phyloP scores from a whole-genome alignment of 225 moss, liverwort and hornwort genomes.

The Antitrichia curtipendula region DNA sequence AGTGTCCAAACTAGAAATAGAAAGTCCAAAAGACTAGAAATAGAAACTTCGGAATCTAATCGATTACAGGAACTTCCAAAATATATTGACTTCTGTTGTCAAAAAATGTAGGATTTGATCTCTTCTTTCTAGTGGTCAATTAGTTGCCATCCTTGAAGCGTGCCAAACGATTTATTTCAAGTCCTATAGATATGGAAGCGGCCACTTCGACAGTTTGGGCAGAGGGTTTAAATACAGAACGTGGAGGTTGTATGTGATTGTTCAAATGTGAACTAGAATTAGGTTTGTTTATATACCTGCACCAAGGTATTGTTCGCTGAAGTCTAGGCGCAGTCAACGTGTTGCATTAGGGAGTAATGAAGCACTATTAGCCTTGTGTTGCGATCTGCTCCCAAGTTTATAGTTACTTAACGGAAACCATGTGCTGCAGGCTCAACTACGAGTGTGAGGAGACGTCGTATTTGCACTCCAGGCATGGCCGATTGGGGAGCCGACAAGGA shows the following conservation, averaged over 20 bases:
- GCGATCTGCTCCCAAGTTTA: not conserved
- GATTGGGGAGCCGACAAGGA: constrained; percentile 28
- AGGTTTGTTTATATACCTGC: not conserved
- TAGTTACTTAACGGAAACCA: not conserved
- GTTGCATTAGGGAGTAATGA: not conserved
- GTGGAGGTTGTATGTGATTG: not conserved
- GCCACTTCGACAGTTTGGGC: not conserved
- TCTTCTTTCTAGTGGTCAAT: not conserved
- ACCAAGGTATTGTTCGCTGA: not conserved
- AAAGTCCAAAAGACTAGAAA: not conserved
- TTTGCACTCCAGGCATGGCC: constrained; percentile 22
- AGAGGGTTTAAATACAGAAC: not conserved
- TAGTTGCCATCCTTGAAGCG: not conserved
- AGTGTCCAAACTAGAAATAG: not conserved
- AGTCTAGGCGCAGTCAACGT: not conserved
- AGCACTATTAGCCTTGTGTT: not conserved
- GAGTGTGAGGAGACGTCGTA: constrained; percentile 36
- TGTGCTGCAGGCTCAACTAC: constrained; percentile 33
- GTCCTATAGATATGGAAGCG: not conserved
- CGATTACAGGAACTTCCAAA: not conserved
- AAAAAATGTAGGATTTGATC: not conserved
- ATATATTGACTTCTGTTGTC: not conserved
- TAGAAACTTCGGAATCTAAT: not conserved
- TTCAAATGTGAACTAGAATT: not conserved
- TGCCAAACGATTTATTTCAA: not conserved